A percentile compares a stretch with the other conserved stretches of the same genome.
These are phyloP conservation scores for Gymnopilus junonius DNA, from an alignment of 768 basidiomycete species.

Conservation along the genomic window DNA sequence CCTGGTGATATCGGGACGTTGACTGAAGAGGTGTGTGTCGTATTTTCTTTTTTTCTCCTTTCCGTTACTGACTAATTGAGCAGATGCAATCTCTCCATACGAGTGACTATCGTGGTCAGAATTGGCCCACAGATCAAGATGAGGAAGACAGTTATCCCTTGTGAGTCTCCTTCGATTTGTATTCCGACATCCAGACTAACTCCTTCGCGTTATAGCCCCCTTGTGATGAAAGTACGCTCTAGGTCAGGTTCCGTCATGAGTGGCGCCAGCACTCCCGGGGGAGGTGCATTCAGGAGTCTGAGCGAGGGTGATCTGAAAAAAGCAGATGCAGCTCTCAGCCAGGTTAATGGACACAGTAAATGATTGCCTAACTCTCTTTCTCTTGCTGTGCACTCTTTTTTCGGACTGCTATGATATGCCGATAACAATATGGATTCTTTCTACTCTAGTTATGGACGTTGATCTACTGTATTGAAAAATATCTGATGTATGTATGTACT, in stretches of 20 bases:
- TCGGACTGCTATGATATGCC: constrained; percentile 7
- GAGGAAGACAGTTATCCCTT: constrained; percentile 93
- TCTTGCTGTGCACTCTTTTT: not conserved
- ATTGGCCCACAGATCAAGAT: constrained; percentile 64
- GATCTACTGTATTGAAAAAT: not conserved
- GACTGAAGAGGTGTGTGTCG: constrained; percentile 74
- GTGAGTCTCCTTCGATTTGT: constrained; percentile 47
- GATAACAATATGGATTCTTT: not conserved
- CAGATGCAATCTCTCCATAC: constrained; percentile 88
- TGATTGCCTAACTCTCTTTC: not conserved
- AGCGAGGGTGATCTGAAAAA: constrained; percentile 86
- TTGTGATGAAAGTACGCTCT: constrained; percentile 90
- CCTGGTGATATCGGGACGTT: constrained; percentile 93
- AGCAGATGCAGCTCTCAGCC: constrained; percentile 88
- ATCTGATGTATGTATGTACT: too few species aligned
- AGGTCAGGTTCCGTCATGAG: constrained; percentile 76
- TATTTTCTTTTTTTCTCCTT: constrained; percentile 3
- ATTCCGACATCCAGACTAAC: not conserved
- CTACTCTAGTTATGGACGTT: not conserved
- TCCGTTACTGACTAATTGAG: not conserved
- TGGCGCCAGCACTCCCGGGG: constrained; percentile 82
- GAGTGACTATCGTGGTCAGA: constrained; percentile 80
- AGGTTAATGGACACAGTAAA: constrained; percentile 34
- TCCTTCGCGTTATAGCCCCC: constrained; percentile 56
- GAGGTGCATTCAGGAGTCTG: constrained; percentile 76